A percentile compares a stretch with the other conserved stretches of the same genome.
Evolutionary conservation across 2,329 filamentous ascomycete genomes (phyloP).

Genomic region (Endocalyx cinctus): DNA sequence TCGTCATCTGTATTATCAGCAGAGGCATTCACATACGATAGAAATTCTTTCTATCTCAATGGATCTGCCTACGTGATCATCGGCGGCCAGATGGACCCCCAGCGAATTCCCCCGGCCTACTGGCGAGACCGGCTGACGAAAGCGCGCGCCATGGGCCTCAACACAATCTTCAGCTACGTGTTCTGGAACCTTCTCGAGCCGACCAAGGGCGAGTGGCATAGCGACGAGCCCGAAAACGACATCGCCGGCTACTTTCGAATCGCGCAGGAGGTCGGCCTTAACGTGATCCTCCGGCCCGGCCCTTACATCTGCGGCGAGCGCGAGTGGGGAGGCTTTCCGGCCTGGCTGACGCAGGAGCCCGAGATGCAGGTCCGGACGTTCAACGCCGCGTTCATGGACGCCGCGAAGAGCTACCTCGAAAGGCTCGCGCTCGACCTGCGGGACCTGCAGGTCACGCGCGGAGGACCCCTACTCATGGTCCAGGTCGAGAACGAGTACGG

Average conservation of each 20-base stretch:
- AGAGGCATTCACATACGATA: constrained; percentile 34
- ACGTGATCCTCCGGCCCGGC: constrained; percentile 41
- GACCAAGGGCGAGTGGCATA: constrained; percentile 32
- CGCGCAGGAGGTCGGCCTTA: constrained; percentile 41
- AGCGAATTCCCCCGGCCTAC: constrained; percentile 41
- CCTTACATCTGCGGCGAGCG: constrained; percentile 46
- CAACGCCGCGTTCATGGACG: constrained; percentile 35
- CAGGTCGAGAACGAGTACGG: constrained; percentile 51
- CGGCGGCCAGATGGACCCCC: constrained; percentile 47
- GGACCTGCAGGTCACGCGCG: constrained; percentile 33
- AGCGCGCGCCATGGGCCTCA: constrained; percentile 43
- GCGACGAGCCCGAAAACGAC: constrained; percentile 35
- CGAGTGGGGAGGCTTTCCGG: constrained; percentile 45
- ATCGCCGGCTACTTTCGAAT: constrained; percentile 43
- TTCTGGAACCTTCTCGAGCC: constrained; percentile 48
- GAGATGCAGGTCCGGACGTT: constrained; percentile 37
- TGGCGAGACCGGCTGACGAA: constrained; percentile 41
- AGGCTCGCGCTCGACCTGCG: constrained; percentile 32
- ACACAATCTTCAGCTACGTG: constrained; percentile 46
- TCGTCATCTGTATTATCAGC: constrained; percentile 7
- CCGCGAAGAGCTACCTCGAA: constrained; percentile 32
- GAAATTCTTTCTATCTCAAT: constrained; percentile 34
- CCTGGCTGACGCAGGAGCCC: constrained; percentile 37
- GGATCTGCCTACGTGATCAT: constrained; percentile 38
- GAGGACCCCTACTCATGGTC: constrained; percentile 45